Conservation (phyloP, 2,329 filamentous ascomycete species). For the Pseudogymnoascus sp. region DNA sequence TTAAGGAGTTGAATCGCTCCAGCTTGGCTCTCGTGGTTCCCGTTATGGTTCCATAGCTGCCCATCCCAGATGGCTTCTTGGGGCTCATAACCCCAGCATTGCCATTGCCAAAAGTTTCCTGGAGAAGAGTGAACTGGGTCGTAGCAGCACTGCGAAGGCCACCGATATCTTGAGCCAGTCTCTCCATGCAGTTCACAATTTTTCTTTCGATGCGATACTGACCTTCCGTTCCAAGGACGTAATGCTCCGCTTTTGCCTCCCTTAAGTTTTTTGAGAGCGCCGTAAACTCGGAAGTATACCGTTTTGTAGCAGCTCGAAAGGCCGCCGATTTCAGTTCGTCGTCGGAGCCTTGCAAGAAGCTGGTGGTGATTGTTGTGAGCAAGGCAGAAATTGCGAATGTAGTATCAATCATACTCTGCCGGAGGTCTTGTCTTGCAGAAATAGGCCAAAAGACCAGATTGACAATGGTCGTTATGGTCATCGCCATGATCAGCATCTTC, state of each 20-base stretch:
- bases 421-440: conserved; percentile 66
- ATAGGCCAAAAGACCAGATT: conserved; percentile 72
- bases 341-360: conserved; percentile 77
- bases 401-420: conserved; percentile 63
- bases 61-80: background rate
- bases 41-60: conserved; percentile 2
- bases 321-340: conserved; percentile 61
- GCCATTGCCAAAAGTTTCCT: conserved; percentile 41
- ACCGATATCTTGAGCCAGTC: conserved; percentile 78
- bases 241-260: conserved; percentile 87
- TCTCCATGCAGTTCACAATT: conserved; percentile 76
- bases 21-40: conserved; percentile 32
- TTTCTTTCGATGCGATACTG: conserved; percentile 72
- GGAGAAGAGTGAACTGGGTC: conserved; percentile 78
- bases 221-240: conserved; percentile 67
- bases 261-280: conserved; percentile 68
- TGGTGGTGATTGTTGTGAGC: conserved; percentile 70
- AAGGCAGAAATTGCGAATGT: conserved; percentile 73
- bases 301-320: conserved; percentile 53
- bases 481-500: conserved; percentile 76
- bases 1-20: conserved; percentile 41
- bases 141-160: conserved; percentile 82
- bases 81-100: background rate
- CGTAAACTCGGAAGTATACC: conserved; percentile 59
- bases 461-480: conserved; percentile 60